These are phyloP conservation scores for Hansenula lynferdii DNA, from an alignment of 1,139 yeast genomes.

Conservation along the genomic window DNA sequence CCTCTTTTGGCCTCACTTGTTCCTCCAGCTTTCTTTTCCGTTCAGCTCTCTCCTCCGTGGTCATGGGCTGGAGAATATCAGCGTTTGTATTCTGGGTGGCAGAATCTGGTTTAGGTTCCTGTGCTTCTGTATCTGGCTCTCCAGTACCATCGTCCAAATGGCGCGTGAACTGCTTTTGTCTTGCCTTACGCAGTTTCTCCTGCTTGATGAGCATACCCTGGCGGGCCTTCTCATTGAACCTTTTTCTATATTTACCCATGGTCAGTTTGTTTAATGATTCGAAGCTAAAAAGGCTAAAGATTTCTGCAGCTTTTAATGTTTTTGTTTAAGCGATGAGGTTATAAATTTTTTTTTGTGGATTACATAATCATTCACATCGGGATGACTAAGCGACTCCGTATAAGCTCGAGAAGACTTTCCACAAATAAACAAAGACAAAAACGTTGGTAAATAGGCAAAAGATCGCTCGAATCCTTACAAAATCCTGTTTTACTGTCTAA, in stretches of 20 bases:
- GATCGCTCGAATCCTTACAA: no score
- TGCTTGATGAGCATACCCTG: conserved; percentile 82
- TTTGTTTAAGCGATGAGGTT: conserved; percentile 20
- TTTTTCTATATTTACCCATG: conserved; percentile 82
- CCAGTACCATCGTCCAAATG: conserved; percentile 35
- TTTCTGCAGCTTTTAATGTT: no score
- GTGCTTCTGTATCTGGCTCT: conserved; percentile 23
- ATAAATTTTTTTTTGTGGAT: background rate
- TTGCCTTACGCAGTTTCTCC: conserved; percentile 58
- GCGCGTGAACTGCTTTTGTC: conserved; percentile 63
- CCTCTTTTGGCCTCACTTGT: conserved; percentile 52
- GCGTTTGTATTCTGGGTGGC: conserved; percentile 62
- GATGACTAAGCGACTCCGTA: background rate
- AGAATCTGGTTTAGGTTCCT: conserved; percentile 17
- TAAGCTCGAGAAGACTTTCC: no score
- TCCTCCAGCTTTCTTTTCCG: conserved; percentile 65
- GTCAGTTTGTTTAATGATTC: no score
- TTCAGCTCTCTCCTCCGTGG: conserved; percentile 51
- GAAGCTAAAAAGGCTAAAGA: no score
- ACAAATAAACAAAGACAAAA: no score
- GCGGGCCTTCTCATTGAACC: conserved; percentile 85
- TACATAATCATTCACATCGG: no score
- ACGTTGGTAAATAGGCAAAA: no score
- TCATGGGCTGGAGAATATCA: conserved; percentile 47
- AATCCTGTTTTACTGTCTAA: no score